A percentile compares a stretch with the other conserved stretches of the same genome.
phyloP scores from a whole-genome alignment of 352 stramenopile species.

The Globisporangium nagaii region DNA sequence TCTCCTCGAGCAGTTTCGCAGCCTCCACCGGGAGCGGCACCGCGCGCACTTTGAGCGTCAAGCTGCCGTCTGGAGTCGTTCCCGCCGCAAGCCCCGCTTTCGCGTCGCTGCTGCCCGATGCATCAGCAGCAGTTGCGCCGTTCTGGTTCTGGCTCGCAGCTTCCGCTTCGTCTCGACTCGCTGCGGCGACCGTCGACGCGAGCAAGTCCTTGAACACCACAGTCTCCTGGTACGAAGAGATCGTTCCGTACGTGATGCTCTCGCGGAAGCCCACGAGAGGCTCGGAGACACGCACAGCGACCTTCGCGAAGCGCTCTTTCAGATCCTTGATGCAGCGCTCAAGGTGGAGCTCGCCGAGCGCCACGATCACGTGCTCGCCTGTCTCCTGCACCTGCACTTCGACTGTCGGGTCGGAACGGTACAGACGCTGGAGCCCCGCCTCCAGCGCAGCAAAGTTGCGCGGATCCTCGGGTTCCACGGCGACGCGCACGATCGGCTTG shows the following conservation, averaged over 20 bases:
- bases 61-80: constrained; percentile 59
- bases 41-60: constrained; percentile 74
- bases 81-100: constrained; percentile 35
- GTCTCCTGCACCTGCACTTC: constrained; percentile 89
- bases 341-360: constrained; percentile 89
- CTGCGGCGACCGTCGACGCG: constrained; percentile 10
- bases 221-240: constrained; percentile 59
- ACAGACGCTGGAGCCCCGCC: constrained; percentile 85
- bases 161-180: constrained; percentile 6
- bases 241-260: constrained; percentile 57
- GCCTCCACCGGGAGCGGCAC: constrained; percentile 65
- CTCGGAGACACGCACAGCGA: constrained; percentile 78
- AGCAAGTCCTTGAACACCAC: constrained; percentile 72
- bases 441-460: constrained; percentile 83
- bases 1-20: constrained; percentile 74
- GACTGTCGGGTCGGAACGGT: constrained; percentile 90
- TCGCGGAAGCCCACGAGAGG: constrained; percentile 89
- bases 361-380: constrained; percentile 88
- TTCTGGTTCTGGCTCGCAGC: constrained; percentile 1
- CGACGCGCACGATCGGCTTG: constrained; percentile 90
- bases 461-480: constrained; percentile 85
- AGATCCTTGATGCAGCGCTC: constrained; percentile 91
- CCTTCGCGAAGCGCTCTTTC: constrained; percentile 83
- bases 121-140: constrained; percentile 7
- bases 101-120: constrained; percentile 1